A percentile compares a stretch with the other conserved stretches of the same genome.
Conservation (phyloP, 495 filamentous ascomycete genomes). For the Daldinia decipiens region DNA sequence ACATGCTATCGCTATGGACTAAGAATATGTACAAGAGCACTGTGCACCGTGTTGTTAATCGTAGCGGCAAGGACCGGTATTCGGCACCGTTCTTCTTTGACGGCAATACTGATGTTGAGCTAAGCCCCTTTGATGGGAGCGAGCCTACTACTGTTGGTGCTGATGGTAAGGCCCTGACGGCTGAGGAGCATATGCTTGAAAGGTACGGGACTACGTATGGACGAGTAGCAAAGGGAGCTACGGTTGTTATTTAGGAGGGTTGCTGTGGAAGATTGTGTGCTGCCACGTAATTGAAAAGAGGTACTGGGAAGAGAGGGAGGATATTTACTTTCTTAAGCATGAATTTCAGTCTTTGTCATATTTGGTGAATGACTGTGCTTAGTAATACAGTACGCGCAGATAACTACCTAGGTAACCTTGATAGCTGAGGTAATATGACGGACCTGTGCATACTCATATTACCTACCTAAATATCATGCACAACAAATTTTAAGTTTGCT, state of each 20-base stretch:
- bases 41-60: constrained; percentile 62
- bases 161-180: constrained; percentile 40
- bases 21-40: constrained; percentile 59
- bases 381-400: too few relatives aligned
- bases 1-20: constrained; percentile 60
- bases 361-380: too few relatives aligned
- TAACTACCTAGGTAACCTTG: too few relatives aligned
- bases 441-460: too few relatives aligned
- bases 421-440: too few relatives aligned
- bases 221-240: constrained; percentile 12
- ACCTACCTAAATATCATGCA: too few relatives aligned
- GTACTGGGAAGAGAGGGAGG: too few relatives aligned
- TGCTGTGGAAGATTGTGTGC: not conserved
- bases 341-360: too few relatives aligned
- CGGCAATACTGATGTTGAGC: constrained; percentile 50
- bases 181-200: constrained; percentile 50
- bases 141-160: constrained; percentile 8
- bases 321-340: too few relatives aligned
- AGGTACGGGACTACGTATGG: constrained; percentile 35
- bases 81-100: constrained; percentile 62
- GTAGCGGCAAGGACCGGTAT: constrained; percentile 57
- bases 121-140: constrained; percentile 51
- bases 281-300: not conserved
- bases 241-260: not conserved
- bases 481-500: too few relatives aligned